Conservation (phyloP, 495 filamentous ascomycete genomes). For the Cercophora samala region DNA sequence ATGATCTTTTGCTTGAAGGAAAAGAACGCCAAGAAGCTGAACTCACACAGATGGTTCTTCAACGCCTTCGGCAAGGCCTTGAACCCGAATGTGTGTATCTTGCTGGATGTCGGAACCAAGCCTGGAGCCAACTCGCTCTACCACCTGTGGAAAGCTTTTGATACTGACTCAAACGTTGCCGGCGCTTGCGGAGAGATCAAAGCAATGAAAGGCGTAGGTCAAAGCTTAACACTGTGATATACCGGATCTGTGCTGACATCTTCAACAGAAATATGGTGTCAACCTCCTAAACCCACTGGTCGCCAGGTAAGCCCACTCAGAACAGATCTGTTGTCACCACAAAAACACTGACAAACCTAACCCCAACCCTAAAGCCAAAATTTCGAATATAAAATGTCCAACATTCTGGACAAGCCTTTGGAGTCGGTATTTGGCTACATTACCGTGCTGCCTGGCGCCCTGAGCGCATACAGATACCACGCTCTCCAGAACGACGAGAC, state of each 20-base stretch:
- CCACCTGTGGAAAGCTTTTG: constrained; percentile 98
- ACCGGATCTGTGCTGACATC: too few relatives aligned
- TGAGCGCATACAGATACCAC: constrained; percentile 94
- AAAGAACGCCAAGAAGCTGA: constrained; percentile 95
- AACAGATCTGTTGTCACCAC: too few relatives aligned
- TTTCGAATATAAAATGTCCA: constrained; percentile 99
- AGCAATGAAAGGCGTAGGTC: constrained; percentile 90
- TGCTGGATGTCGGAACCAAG: constrained; percentile 93
- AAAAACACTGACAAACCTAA: too few relatives aligned
- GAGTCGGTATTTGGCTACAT: constrained; percentile 98
- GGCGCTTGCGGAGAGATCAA: constrained; percentile 97
- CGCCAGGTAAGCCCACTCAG: too few relatives aligned
- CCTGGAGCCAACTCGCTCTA: constrained; percentile 86
- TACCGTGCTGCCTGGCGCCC: constrained; percentile 89
- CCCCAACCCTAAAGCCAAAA: too few relatives aligned
- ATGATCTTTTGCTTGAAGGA: constrained; percentile 99
- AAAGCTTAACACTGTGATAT: too few relatives aligned
- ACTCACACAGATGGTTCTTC: constrained; percentile 99
- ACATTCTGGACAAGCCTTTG: constrained; percentile 95
- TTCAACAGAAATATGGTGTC: constrained; percentile 68
- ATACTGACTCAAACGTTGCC: constrained; percentile 92
- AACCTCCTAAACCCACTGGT: constrained; percentile 92
- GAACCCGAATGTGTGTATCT: constrained; percentile 92
- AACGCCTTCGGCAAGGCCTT: constrained; percentile 93
- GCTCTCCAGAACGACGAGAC: constrained; percentile 95